Evolutionary conservation across 1,284 basidiomycete species (phyloP), one percentile per base, ranked within the genome.

Genomic region (Pseudozyma sp.): DNA sequence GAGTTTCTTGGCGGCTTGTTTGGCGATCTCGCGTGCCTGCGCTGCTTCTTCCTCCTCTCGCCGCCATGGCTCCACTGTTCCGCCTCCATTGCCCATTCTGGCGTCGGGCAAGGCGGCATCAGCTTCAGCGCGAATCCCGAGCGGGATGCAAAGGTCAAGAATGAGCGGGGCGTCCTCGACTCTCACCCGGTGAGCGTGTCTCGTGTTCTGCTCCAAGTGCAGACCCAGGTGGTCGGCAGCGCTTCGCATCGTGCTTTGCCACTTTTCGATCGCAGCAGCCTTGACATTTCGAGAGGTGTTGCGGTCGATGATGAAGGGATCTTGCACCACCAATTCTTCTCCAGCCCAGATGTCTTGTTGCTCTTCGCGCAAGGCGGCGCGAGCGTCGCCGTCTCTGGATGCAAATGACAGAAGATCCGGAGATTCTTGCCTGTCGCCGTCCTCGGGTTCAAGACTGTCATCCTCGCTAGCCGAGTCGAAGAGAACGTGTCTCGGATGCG

Each of bases 291-390:
- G 63, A 17, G 81, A 69, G 11, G 80, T 83, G 61, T 85, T 85
- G 40, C 84, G 78, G 45, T 82, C 80, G 29, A 80, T 58, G 55
- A 84, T 81, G 69, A 85, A 85, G 8, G 84, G 84, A 54, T 85
- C 84, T 54, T 85, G 84, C 2, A 84, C 79, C 34, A 85, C 77
- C 45, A 85, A 45, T 34, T 72, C 66, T 31, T 80, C 72, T 9
- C 70, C 63, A 4, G 42, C 59, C 84, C 84, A 85, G 3, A 68
- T 56, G 14, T 68, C 68, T 0, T 77, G 75, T 43, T 80, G 75
- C 16, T 78, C 84, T 8, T 60, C 55, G 33, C 47, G 53, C 37
- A 66, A n/a, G 16, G 58, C 54, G 16, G 44, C 47, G 4, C 53
- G 49, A 13, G 55, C 47, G 4, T 49, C 53, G 19, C 39, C 53